Evolutionary conservation across 2,329 filamentous ascomycete species (phyloP), one percentile per base, ranked within the genome.

Genomic region (Mollisia scopiformis): DNA sequence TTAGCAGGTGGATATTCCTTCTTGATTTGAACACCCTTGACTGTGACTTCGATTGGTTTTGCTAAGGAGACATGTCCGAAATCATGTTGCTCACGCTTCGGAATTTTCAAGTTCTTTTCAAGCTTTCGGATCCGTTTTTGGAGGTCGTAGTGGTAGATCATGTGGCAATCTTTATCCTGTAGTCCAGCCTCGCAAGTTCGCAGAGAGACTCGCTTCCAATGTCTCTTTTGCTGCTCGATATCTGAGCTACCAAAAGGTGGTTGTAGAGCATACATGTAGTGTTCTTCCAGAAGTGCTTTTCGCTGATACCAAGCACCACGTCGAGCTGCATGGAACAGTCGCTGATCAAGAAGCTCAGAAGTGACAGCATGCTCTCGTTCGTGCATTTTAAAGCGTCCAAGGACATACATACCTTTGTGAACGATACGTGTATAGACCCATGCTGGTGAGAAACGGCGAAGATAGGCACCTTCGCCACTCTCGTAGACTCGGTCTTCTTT

Each of bases 231-330:
- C 8, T 78, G 76, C 46, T 90, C 87, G 16, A 81, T 76, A 56
- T 72, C 64, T 1, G 52, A 55, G 10, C 69, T 53, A 14, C 62
- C 62, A 3, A 55, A 25, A 27, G 66, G 64, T 16, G 68, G 68
- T 25, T 63, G 63, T 6, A 90, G 72, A 4, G 82, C 79, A 71
- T 87, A 83, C 91, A 98, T 93, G 75, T 99, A 98, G 72, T 96
- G 93, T 74, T 99, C 95, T 77, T 99, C 95, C 1, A 99, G 76
- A 1, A 99, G 79, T 1, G 94, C 95, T 76, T 96, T 97, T 21
- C 95, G 90, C 72, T 97, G 93, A 73, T 98, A 98, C 95, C 95
- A 99, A 0, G 88, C 86, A 0, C 95, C 95, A 43, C 95, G 86
- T 28, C 93, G 85, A 1, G 93, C 87, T 46, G 90, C 82, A 69